Evolutionary conservation across 1,284 basidiomycete genomes (phyloP).

Genomic region (Pholiota adiposa): DNA sequence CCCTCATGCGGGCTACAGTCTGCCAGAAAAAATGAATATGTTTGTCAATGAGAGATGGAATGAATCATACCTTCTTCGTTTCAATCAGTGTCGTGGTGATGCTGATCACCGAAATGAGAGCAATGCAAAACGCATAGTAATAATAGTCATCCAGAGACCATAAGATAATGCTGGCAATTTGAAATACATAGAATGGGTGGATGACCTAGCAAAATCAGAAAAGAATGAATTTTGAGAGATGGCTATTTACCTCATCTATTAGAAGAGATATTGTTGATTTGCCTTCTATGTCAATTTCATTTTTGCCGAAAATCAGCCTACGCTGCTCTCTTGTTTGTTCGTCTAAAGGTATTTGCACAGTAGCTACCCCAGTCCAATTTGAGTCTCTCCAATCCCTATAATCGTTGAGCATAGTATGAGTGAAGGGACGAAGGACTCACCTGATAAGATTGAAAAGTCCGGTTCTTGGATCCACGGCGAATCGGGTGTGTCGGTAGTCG

Average conservation of each 20-base stretch:
- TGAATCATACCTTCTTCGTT: constrained; percentile 76
- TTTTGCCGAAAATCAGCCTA: constrained; percentile 79
- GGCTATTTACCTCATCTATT: constrained; percentile 78
- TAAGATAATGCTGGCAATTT: constrained; percentile 93
- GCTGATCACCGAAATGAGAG: constrained; percentile 87
- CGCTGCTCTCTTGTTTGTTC: constrained; percentile 66
- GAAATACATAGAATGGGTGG: constrained; percentile 98
- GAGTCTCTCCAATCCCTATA: constrained; percentile 92
- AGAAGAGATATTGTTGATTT: constrained; percentile 85
- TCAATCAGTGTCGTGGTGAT: constrained; percentile 90
- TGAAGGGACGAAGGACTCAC: constrained; percentile 43
- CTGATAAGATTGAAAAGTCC: constrained; percentile 86
- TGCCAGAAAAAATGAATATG: constrained; percentile 32
- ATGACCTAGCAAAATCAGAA: constrained; percentile 61
- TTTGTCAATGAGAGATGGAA: not conserved
- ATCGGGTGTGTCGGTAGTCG: constrained; percentile 90
- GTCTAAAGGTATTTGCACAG: constrained; percentile 70
- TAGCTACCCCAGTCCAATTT: constrained; percentile 67
- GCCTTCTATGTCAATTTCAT: constrained; percentile 90
- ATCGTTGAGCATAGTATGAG: constrained; percentile 43
- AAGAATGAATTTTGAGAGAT: constrained; percentile 16
- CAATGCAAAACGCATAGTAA: constrained; percentile 98
- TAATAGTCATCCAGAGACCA: constrained; percentile 97
- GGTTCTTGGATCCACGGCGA: constrained; percentile 84
- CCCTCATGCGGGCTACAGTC: constrained; percentile 94